Base-by-base conservation (phyloP, 768 basidiomycete genomes). In the Ephemerocybe angulata region DNA sequence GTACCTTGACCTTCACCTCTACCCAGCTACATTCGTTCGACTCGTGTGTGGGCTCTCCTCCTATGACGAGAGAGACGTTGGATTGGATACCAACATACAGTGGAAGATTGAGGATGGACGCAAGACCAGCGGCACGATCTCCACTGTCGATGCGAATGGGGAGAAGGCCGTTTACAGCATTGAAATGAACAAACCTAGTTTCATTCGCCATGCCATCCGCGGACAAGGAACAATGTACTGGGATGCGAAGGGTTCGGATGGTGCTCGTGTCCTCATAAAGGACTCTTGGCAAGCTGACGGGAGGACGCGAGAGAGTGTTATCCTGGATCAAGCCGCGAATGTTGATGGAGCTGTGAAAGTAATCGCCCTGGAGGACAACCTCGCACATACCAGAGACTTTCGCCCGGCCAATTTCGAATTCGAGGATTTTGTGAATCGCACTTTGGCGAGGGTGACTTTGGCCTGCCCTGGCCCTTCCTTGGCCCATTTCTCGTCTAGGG, bases 381-480 rank as follows among this genome's bases (percentile, higher is more conserved):
- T 19, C 15, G 50, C 19, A 21, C n/a, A 37, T 10, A 51, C 33
- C 8, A 25, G 13, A 15, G 50, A 51, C 21, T 13, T 51, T 4
- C 50, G 50, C 40, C 11, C 50, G 8, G 15, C 6, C n/a, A n/a
- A n/a, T n/a, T n/a, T n/a, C n/a, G n/a, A n/a, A n/a, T n/a, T n/a
- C n/a, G n/a, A n/a, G n/a, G n/a, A n/a, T n/a, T n/a, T n/a, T n/a
- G n/a, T n/a, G n/a, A 51, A 51, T 24, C 50, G 50, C 7, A 35
- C 25, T 3, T 10, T n/a, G n/a, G 25, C 35, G 10, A 33, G 53
- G 12, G 30, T 55, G 0, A 33, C 53, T 6, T 21, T 60, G 25
- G 25, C 57, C 19, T 37, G 27, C 3, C 58, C 57, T 40, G 56
- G 56, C 13, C 24, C 4, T 3, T 40, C 53, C 13, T 53, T 60